Conservation (phyloP, 805 yeast species). For the Starmerella kuoi region DNA sequence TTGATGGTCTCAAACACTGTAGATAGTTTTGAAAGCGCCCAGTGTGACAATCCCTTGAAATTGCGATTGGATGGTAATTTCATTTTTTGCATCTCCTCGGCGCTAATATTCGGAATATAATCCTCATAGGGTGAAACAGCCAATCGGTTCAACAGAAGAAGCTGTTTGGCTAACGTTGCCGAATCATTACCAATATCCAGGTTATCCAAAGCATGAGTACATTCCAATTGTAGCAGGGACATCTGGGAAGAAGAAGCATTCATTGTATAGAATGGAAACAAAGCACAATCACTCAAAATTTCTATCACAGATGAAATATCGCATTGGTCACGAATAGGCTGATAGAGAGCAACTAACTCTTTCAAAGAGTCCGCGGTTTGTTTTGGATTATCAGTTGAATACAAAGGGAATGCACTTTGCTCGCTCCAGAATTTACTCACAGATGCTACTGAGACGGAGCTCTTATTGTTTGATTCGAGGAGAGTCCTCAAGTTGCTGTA, state of each 20-base stretch:
- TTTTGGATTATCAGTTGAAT: slow-evolving; percentile 32
- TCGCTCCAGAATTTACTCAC: slow-evolving; percentile 33
- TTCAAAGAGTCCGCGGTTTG: slow-evolving; percentile 47
- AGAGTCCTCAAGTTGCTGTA: slow-evolving; percentile 44
- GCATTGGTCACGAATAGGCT: slow-evolving; percentile 2
- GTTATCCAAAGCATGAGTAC: slow-evolving; percentile 38
- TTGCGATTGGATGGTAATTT: neutral
- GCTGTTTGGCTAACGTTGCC: slow-evolving; percentile 2
- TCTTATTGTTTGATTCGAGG: slow-evolving; percentile 28
- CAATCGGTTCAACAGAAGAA: neutral
- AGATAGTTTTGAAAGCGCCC: slow-evolving; percentile 10
- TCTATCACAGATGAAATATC: slow-evolving; percentile 4
- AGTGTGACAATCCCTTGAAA: slow-evolving; percentile 9
- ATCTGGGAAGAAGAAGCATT: slow-evolving; percentile 23
- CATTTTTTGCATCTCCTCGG: neutral
- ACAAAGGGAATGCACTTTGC: slow-evolving; percentile 30
- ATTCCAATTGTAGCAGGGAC: slow-evolving; percentile 51
- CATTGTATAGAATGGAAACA: slow-evolving; percentile 16
- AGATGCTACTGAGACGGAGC: slow-evolving; percentile 13
- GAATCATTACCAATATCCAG: slow-evolving; percentile 18
- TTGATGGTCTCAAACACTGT: neutral
- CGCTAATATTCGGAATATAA: too few relatives aligned
- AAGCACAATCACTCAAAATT: slow-evolving; percentile 15
- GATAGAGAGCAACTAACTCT: slow-evolving; percentile 15
- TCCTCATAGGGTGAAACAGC: slow-evolving; percentile 10